Conservation (phyloP, 495 filamentous ascomycete genomes). For the Ramalina intermedia region DNA sequence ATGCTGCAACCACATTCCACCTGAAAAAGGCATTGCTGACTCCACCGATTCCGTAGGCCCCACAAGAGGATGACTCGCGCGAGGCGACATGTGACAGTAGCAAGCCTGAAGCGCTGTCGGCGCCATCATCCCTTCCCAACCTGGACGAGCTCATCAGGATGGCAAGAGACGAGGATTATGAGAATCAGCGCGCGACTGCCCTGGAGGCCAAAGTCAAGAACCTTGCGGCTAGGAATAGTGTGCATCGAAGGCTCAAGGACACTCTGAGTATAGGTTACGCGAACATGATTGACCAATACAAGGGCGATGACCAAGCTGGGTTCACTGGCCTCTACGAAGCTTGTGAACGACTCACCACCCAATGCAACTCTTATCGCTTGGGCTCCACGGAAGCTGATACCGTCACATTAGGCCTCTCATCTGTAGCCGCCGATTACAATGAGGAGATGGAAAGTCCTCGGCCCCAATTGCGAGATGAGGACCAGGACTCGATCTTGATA, state of each 20-base stretch:
- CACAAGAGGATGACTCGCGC: too few relatives aligned
- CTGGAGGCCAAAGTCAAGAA: slow-evolving; percentile 4
- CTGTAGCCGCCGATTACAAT: slow-evolving; percentile 17
- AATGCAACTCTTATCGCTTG: background rate
- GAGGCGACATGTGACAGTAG: background rate
- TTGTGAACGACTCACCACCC: slow-evolving; percentile 69
- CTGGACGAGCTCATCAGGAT: slow-evolving; percentile 9
- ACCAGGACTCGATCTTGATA: slow-evolving; percentile 57
- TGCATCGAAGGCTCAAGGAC: slow-evolving; percentile 11
- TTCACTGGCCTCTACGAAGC: slow-evolving; percentile 82
- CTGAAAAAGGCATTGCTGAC: too few relatives aligned
- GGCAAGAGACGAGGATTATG: slow-evolving; percentile 3
- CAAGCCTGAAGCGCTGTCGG: background rate
- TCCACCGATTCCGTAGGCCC: too few relatives aligned
- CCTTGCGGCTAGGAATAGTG: slow-evolving; percentile 4
- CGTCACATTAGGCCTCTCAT: too few relatives aligned
- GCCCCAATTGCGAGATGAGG: slow-evolving; percentile 60
- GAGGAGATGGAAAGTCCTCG: slow-evolving; percentile 36
- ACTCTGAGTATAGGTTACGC: slow-evolving; percentile 18
- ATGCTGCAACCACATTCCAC: too few relatives aligned
- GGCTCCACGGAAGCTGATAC: too few relatives aligned
- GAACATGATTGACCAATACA: slow-evolving; percentile 76
- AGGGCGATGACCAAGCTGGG: slow-evolving; percentile 74
- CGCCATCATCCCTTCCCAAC: background rate
- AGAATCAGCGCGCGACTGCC: background rate